Percentiles rank a stretch among this genome's conserved stretches.
Conservation (phyloP, 495 filamentous ascomycete genomes). For the Barbatosphaeria neglecta region DNA sequence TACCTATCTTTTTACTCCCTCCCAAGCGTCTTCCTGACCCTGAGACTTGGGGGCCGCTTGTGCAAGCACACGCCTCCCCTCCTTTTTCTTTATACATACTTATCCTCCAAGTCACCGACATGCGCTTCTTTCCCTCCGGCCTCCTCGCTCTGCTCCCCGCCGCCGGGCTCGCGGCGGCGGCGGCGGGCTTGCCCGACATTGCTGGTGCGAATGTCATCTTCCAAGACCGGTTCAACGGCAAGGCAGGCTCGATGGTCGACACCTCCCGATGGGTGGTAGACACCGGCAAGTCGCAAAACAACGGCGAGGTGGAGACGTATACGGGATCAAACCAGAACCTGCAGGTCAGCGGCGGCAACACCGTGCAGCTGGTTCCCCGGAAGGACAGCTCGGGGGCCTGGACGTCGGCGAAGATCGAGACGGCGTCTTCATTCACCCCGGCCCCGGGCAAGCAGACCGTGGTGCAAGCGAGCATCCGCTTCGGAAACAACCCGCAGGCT, state of each 20-base stretch:
- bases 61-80: not conserved
- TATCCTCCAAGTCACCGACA: not conserved
- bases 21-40: no score
- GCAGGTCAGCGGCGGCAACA: slow-evolving; percentile 29
- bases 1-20: no score
- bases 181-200: slow-evolving; percentile 18
- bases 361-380: slow-evolving; percentile 34
- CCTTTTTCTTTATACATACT: not conserved
- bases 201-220: slow-evolving; percentile 21
- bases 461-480: slow-evolving; percentile 27
- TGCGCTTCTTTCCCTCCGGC: slow-evolving; percentile 8
- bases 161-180: slow-evolving; percentile 11
- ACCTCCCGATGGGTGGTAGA: slow-evolving; percentile 30
- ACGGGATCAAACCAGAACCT: slow-evolving; percentile 19
- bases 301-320: slow-evolving; percentile 36
- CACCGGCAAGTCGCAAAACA: slow-evolving; percentile 21
- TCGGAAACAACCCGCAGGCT: slow-evolving; percentile 19
- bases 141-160: slow-evolving; percentile 5
- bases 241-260: slow-evolving; percentile 16
- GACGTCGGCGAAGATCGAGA: slow-evolving; percentile 41
- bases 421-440: slow-evolving; percentile 28
- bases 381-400: slow-evolving; percentile 23
- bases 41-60: not conserved
- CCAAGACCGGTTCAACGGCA: slow-evolving; percentile 27
- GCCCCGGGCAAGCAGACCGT: slow-evolving; percentile 24